Percentiles rank a stretch among this genome's conserved stretches.
Conservation (phyloP, 257 asterid species). For the Solanum pinnatisectum region DNA sequence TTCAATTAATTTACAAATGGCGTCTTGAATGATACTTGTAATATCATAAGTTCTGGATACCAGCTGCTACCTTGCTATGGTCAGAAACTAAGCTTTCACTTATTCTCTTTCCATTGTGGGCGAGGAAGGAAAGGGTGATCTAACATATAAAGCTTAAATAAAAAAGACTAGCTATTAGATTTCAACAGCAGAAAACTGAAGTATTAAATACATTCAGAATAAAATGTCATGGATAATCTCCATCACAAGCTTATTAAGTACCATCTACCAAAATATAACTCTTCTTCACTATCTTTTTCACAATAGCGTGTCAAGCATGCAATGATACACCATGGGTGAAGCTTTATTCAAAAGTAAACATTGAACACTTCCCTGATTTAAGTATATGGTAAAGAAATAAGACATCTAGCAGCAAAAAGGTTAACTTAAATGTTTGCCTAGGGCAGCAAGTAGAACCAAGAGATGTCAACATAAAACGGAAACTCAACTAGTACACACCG, state of each 20-base stretch:
- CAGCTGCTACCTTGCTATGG: neutral
- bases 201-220: neutral
- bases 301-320: neutral
- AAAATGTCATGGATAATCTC: neutral
- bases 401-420: neutral
- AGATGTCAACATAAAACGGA: neutral
- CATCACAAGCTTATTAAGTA: neutral
- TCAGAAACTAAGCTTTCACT: neutral
- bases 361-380: neutral
- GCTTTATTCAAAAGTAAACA: neutral
- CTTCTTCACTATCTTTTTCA: neutral
- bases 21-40: neutral
- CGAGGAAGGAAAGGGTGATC: neutral
- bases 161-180: neutral
- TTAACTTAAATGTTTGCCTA: neutral
- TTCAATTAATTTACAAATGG: neutral
- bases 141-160: neutral
- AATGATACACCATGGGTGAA: neutral
- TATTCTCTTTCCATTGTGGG: neutral
- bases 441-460: neutral
- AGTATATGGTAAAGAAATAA: neutral
- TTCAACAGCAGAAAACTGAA: neutral
- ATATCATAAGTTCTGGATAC: neutral
- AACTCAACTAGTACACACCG: neutral
- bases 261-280: neutral